Evolutionary conservation across 1,139 yeast species (phyloP).

Genomic region (Candida sp.): DNA sequence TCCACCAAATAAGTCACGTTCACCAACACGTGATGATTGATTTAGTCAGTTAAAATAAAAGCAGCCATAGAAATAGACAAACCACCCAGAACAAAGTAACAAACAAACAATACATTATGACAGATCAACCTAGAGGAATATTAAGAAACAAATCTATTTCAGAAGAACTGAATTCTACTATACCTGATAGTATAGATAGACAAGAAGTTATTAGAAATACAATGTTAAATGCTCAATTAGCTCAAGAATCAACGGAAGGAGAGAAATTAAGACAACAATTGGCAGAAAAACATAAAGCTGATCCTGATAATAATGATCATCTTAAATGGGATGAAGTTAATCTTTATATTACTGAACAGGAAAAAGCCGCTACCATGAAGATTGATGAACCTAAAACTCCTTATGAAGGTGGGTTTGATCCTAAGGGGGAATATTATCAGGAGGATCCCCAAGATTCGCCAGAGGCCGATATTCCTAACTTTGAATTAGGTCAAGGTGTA

Average conservation of each 20-base stretch:
- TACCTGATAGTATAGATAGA: conserved; percentile 31
- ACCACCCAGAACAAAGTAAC: no score
- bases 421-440: conserved; percentile 77
- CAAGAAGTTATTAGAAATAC: conserved; percentile 45
- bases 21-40: not conserved
- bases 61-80: no score
- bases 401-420: conserved; percentile 89
- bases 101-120: conserved; percentile 5
- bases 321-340: conserved; percentile 76
- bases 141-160: conserved; percentile 32
- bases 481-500: conserved; percentile 44
- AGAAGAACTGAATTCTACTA: conserved; percentile 7
- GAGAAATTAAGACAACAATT: conserved; percentile 39
- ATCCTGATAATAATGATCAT: conserved; percentile 17
- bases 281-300: conserved; percentile 16
- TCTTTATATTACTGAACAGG: conserved; percentile 63
- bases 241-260: conserved; percentile 29
- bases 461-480: conserved; percentile 28
- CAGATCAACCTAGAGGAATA: conserved; percentile 37
- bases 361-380: conserved; percentile 71
- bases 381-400: conserved; percentile 99
- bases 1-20: not conserved
- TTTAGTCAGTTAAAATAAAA: no score
- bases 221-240: conserved; percentile 35
- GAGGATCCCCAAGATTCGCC: conserved; percentile 57